Conservation (phyloP, 495 filamentous ascomycete genomes). For the Daldinia bambusicola region DNA sequence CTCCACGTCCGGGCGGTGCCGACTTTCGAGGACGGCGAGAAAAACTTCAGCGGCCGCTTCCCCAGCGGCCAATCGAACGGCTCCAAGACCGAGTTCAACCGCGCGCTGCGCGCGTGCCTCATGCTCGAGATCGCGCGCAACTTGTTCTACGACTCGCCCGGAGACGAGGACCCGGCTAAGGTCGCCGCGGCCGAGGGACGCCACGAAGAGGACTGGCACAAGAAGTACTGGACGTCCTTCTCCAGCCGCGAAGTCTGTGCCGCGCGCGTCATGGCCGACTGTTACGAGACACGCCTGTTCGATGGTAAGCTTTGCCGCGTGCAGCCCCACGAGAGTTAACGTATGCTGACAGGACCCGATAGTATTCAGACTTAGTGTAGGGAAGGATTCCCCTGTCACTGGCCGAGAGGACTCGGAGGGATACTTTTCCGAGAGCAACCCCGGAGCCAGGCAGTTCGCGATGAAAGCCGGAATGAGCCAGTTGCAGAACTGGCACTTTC, state of each 20-base stretch:
- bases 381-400: too few relatives aligned
- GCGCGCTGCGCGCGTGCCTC: not conserved
- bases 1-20: too few relatives aligned
- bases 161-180: not conserved
- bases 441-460: too few relatives aligned
- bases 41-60: too few relatives aligned
- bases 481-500: too few relatives aligned
- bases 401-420: too few relatives aligned
- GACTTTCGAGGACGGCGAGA: too few relatives aligned
- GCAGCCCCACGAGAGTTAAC: not conserved
- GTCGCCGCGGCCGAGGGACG: too few relatives aligned
- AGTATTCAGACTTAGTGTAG: not conserved
- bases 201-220: not conserved
- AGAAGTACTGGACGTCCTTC: conserved; percentile 17
- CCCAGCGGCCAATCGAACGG: too few relatives aligned
- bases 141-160: conserved; percentile 5
- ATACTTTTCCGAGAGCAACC: too few relatives aligned
- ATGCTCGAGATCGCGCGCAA: conserved; percentile 20
- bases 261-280: not conserved
- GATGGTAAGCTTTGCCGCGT: not conserved
- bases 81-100: not conserved
- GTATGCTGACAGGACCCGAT: not conserved
- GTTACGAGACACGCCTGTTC: not conserved
- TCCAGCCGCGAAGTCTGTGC: not conserved
- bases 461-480: too few relatives aligned